Evolutionary conservation across 352 stramenopile genomes (phyloP).

Genomic region (Globisporangium megalacanthum): DNA sequence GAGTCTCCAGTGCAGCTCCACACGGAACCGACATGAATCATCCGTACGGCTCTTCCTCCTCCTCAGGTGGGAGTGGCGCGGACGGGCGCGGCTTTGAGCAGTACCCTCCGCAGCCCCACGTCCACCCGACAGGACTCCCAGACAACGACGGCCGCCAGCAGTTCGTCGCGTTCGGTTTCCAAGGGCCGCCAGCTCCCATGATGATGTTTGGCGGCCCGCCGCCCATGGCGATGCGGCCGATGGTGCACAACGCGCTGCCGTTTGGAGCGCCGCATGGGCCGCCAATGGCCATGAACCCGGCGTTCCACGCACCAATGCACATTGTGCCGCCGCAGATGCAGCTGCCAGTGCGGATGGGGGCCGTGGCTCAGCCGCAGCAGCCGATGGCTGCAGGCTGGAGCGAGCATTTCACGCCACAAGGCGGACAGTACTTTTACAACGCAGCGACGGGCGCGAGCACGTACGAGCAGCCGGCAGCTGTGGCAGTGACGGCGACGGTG

Average conservation of each 20-base stretch:
- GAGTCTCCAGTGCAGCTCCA: no score
- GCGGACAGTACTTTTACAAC: conserved; percentile 61
- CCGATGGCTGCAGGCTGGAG: conserved; percentile 37
- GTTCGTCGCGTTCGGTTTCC: background rate
- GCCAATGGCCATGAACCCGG: background rate
- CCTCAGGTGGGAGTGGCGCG: background rate
- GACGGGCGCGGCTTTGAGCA: no score
- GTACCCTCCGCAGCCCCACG: background rate
- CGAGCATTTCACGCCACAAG: conserved; percentile 50
- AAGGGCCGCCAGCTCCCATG: no score
- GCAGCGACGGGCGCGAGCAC: conserved; percentile 48
- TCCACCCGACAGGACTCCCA: background rate
- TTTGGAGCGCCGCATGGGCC: background rate
- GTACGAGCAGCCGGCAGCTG: conserved; percentile 36
- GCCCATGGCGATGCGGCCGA: conserved; percentile 7
- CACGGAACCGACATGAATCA: no score
- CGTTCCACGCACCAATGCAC: conserved; percentile 1
- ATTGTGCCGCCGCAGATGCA: conserved; percentile 3
- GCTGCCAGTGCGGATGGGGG: background rate
- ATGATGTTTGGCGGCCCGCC: background rate
- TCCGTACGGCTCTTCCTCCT: background rate
- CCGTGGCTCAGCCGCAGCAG: background rate
- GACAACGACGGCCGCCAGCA: no score
- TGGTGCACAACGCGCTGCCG: background rate
- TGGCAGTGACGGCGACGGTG: background rate